These are phyloP conservation scores for Entomortierella parvispora DNA, from an alignment of 192 early-diverging fungal species.

Conservation along the genomic window DNA sequence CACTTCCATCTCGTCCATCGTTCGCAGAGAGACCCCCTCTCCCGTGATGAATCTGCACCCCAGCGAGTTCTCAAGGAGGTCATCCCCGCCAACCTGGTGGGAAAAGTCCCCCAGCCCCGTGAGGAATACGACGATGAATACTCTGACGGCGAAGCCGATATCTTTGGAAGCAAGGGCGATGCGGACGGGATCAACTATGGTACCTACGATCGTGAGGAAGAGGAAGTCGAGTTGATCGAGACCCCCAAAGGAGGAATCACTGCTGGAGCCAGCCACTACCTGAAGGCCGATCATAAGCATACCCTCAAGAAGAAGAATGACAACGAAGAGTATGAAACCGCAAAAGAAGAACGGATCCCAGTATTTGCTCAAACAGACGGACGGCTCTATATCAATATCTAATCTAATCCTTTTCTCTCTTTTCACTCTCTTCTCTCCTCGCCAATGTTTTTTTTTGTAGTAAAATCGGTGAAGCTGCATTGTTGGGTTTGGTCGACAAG, in stretches of 20 bases:
- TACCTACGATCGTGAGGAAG: conserved; percentile 49
- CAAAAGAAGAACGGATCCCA: not conserved
- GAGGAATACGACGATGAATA: conserved; percentile 22
- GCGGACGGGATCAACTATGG: conserved; percentile 46
- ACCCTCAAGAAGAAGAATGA: conserved; percentile 15
- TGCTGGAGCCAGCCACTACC: not conserved
- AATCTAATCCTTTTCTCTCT: not conserved
- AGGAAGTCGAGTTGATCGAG: conserved; percentile 55
- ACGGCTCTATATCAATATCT: not conserved
- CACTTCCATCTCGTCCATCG: conserved; percentile 95
- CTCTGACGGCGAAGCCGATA: conserved; percentile 36
- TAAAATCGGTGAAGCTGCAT: conserved; percentile 75
- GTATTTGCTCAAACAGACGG: not conserved
- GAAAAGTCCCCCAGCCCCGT: conserved; percentile 52
- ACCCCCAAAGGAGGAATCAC: conserved; percentile 9
- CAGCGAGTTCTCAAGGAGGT: conserved; percentile 85
- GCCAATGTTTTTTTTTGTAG: not conserved
- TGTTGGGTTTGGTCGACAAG: conserved; percentile 76
- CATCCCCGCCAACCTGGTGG: conserved; percentile 70
- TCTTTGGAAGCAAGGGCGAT: conserved; percentile 48
- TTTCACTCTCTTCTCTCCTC: conserved; percentile 7
- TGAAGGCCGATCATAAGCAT: conserved; percentile 37
- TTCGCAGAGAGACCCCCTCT: conserved; percentile 93
- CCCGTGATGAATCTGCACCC: conserved; percentile 82
- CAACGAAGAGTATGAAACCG: conserved; percentile 16